Percentiles rank a stretch among this genome's conserved stretches.
Conservation (phyloP, 192 early-diverging fungal species). For the Linnemannia zychae region DNA sequence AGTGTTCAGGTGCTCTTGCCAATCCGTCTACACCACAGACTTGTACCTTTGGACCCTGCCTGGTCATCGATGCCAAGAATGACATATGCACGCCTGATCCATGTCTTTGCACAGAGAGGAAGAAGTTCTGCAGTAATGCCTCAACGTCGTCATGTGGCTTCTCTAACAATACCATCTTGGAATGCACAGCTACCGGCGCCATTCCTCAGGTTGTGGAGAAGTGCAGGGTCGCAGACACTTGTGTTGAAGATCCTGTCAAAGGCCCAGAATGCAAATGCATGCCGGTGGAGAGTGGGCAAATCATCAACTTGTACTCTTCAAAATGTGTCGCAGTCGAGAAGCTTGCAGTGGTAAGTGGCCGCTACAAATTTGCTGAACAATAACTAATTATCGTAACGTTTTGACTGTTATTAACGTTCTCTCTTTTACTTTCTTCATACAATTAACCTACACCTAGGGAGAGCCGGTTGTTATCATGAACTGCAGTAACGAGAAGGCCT, state of each 20-base stretch:
- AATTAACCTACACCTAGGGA: constrained; percentile 7
- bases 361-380: constrained; percentile 1
- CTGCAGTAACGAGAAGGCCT: not conserved
- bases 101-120: constrained; percentile 15
- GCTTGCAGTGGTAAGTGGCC: constrained; percentile 13
- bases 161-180: constrained; percentile 9
- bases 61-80: constrained; percentile 6
- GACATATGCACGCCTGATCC: constrained; percentile 9
- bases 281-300: constrained; percentile 1
- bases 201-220: not conserved
- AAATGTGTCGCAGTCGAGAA: constrained; percentile 2
- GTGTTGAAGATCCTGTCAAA: constrained; percentile 17
- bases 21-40: constrained; percentile 4
- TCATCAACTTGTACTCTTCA: constrained; percentile 2
- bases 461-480: constrained; percentile 6
- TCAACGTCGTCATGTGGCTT: not conserved
- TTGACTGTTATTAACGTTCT: not conserved
- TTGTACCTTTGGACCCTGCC: constrained; percentile 4
- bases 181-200: constrained; percentile 9
- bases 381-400: not conserved
- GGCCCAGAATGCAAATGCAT: constrained; percentile 7
- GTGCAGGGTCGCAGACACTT: constrained; percentile 2
- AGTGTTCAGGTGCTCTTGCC: constrained; percentile 9
- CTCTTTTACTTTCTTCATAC: not conserved
- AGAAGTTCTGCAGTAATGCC: constrained; percentile 9